Percentiles rank a stretch among this genome's conserved stretches.
phyloP scores from a whole-genome alignment of 2,329 filamentous ascomycete species.

The Chlorencoelia australis region DNA sequence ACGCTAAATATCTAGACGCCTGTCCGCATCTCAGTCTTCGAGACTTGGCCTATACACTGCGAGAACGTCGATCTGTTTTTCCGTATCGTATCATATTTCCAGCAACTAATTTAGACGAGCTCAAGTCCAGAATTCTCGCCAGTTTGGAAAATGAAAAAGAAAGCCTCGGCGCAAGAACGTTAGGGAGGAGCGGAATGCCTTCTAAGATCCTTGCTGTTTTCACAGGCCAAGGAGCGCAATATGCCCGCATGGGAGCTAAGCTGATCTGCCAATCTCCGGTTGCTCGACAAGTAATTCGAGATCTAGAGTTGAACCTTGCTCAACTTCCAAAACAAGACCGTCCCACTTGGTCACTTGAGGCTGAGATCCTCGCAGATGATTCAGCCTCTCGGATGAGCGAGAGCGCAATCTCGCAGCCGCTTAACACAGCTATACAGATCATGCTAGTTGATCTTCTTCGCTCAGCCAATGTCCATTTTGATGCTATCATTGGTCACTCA shows the following conservation, averaged over 20 bases:
- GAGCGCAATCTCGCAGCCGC: conserved; percentile 25
- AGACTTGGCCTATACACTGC: neutral
- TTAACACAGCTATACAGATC: conserved; percentile 38
- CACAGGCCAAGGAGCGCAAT: conserved; percentile 14
- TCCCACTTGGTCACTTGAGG: conserved; percentile 13
- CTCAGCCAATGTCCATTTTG: conserved; percentile 31
- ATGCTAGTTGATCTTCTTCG: conserved; percentile 34
- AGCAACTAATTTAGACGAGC: no score
- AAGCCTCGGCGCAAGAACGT: no score
- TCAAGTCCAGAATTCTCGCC: no score
- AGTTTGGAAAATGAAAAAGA: no score
- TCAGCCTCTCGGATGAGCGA: conserved; percentile 27
- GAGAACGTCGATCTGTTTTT: neutral
- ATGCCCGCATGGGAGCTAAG: conserved; percentile 9
- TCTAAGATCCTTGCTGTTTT: conserved; percentile 8
- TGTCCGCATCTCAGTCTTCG: conserved; percentile 1
- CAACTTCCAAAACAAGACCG: conserved; percentile 3
- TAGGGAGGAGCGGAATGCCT: no score
- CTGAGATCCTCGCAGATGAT: conserved; percentile 27
- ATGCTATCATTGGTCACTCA: conserved; percentile 34
- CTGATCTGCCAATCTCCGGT: conserved; percentile 20
- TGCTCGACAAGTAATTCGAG: neutral
- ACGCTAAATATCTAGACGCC: neutral
- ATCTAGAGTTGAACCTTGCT: conserved; percentile 3
- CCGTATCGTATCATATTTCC: neutral